Percentiles rank a stretch among this genome's conserved stretches.
phyloP scores from a whole-genome alignment of 306 rosid species.

The Bauhinia variegata region DNA sequence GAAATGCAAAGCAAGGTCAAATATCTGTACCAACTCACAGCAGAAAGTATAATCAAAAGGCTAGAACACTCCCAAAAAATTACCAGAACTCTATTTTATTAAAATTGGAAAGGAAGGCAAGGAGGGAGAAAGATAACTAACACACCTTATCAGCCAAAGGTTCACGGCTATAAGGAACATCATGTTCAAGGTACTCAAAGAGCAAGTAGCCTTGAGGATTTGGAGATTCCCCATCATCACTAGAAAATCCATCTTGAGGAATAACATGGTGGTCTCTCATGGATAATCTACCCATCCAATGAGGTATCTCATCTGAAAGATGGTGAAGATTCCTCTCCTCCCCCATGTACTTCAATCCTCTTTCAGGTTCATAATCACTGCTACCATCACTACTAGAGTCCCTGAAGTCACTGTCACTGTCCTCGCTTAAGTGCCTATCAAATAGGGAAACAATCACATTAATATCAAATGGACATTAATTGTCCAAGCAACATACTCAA shows the following conservation, averaged over 20 bases:
- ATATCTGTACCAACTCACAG: slow-evolving; percentile 54
- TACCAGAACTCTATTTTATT: neutral
- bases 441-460: slow-evolving; percentile 30
- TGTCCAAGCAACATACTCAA: slow-evolving; percentile 7
- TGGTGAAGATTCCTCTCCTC: slow-evolving; percentile 54
- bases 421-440: slow-evolving; percentile 73
- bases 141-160: slow-evolving; percentile 92
- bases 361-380: slow-evolving; percentile 71
- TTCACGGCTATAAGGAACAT: slow-evolving; percentile 79
- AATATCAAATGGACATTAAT: neutral
- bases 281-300: slow-evolving; percentile 58
- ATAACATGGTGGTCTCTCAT: slow-evolving; percentile 57
- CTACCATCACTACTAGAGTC: slow-evolving; percentile 93
- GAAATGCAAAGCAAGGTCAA: slow-evolving; percentile 66
- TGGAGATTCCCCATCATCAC: slow-evolving; percentile 79
- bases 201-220: slow-evolving; percentile 67
- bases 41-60: slow-evolving; percentile 31
- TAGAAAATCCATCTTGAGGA: slow-evolving; percentile 71
- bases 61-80: neutral
- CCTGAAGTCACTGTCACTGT: slow-evolving; percentile 83
- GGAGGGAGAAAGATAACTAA: slow-evolving; percentile 3
- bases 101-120: slow-evolving; percentile 2
- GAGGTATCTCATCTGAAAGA: slow-evolving; percentile 47
- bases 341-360: slow-evolving; percentile 47
- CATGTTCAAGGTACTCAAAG: slow-evolving; percentile 79